These are phyloP conservation scores for Leptographium lundbergii DNA, from an alignment of 2,329 filamentous ascomycete genomes.

Conservation along the genomic window DNA sequence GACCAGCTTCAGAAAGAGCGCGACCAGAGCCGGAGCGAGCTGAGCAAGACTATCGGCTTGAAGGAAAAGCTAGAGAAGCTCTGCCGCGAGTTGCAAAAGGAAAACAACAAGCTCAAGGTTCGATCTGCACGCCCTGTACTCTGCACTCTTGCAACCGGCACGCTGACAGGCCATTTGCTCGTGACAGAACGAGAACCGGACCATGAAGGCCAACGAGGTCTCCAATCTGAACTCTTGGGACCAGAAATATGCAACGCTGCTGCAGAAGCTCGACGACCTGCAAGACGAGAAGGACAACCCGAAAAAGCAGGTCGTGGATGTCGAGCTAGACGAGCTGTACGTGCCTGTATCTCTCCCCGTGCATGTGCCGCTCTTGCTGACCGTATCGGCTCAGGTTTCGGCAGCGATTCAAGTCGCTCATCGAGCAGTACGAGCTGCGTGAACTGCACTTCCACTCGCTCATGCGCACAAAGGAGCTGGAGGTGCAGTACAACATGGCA, in stretches of 20 bases:
- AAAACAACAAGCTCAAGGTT: conserved; percentile 97
- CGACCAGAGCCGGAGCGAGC: conserved; percentile 74
- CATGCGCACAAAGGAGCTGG: conserved; percentile 87
- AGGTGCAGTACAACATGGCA: conserved; percentile 84
- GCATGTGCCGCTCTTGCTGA: conserved; percentile 21
- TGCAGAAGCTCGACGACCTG: conserved; percentile 77
- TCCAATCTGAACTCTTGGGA: conserved; percentile 74
- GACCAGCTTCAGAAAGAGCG: conserved; percentile 96
- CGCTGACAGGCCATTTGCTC: neutral
- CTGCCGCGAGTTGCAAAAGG: conserved; percentile 83
- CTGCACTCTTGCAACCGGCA: neutral
- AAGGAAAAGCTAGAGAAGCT: conserved; percentile 97
- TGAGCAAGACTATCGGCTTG: conserved; percentile 78
- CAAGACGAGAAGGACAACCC: conserved; percentile 79
- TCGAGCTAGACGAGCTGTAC: conserved; percentile 82
- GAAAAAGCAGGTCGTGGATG: conserved; percentile 66
- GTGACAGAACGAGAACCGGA: conserved; percentile 76
- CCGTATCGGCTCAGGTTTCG: conserved; percentile 48
- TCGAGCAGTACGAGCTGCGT: conserved; percentile 92
- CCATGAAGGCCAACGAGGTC: conserved; percentile 74
- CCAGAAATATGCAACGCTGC: conserved; percentile 65
- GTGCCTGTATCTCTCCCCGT: conserved; percentile 17
- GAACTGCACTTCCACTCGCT: conserved; percentile 89
- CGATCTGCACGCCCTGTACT: neutral
- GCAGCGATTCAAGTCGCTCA: conserved; percentile 81